A percentile compares a stretch with the other conserved stretches of the same genome.
These are phyloP conservation scores for Nothophytophthora sp. DNA, from an alignment of 352 stramenopile species.

Conservation along the genomic window DNA sequence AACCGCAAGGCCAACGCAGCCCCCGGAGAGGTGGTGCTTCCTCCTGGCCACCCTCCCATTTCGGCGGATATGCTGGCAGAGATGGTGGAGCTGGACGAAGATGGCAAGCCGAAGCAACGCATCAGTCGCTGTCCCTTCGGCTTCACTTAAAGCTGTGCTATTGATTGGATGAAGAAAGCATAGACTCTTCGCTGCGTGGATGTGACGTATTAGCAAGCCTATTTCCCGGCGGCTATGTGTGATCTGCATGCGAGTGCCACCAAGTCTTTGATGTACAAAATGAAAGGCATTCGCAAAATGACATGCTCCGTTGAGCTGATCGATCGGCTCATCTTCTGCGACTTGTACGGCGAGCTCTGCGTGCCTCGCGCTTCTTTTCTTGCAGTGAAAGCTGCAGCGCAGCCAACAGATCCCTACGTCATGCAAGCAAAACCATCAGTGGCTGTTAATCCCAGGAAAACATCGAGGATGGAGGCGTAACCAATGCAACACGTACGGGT, in stretches of 20 bases:
- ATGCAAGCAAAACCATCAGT: background rate
- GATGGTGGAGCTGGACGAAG: slow-evolving; percentile 38
- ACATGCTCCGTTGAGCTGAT: too few species aligned
- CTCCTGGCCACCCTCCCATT: slow-evolving; percentile 37
- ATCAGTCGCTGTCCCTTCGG: slow-evolving; percentile 64
- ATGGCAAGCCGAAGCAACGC: slow-evolving; percentile 49
- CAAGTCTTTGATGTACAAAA: too few species aligned
- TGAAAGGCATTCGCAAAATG: too few species aligned
- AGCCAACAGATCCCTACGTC: slow-evolving; percentile 48
- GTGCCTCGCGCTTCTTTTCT: slow-evolving; percentile 67
- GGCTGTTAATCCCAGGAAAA: background rate
- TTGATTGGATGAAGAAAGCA: background rate
- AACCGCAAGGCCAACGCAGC: slow-evolving; percentile 33
- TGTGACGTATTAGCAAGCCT: background rate
- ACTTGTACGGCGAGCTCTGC: slow-evolving; percentile 37
- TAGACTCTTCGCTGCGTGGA: background rate
- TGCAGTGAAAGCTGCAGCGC: slow-evolving; percentile 60
- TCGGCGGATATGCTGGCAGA: slow-evolving; percentile 35
- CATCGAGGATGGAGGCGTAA: background rate
- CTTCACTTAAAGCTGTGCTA: slow-evolving; percentile 42
- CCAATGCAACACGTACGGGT: slow-evolving; percentile 39
- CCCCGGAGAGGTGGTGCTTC: slow-evolving; percentile 34
- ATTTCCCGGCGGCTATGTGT: too few species aligned
- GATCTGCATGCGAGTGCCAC: too few species aligned
- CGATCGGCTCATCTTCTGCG: slow-evolving; percentile 30